phyloP scores from a whole-genome alignment of 2,329 filamentous ascomycete genomes.

The Beauveria asiatica region DNA sequence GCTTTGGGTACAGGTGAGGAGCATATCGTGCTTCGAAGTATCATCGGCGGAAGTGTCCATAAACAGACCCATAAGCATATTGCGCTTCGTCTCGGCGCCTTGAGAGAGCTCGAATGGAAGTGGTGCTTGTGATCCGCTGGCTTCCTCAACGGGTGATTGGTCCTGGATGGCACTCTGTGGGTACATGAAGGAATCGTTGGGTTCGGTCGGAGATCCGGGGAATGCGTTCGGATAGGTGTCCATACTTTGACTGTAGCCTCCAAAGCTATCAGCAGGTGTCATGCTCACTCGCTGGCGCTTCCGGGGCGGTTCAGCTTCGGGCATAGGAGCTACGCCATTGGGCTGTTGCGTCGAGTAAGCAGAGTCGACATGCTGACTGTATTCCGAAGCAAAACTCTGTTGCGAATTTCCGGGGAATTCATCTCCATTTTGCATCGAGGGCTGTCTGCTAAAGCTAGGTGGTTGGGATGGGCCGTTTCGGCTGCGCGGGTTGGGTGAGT shows the following conservation, averaged over 20 bases:
- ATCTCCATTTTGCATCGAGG: slow-evolving; percentile 62
- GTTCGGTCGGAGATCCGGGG: slow-evolving; percentile 69
- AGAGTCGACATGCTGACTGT: slow-evolving; percentile 63
- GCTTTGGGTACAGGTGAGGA: slow-evolving; percentile 64
- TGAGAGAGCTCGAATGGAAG: slow-evolving; percentile 52
- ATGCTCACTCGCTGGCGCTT: slow-evolving; percentile 61
- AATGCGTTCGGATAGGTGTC: slow-evolving; percentile 39
- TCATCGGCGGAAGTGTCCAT: slow-evolving; percentile 65
- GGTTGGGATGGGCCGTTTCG: slow-evolving; percentile 54
- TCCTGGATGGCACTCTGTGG: slow-evolving; percentile 41
- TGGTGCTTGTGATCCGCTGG: slow-evolving; percentile 54
- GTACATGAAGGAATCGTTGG: slow-evolving; percentile 71
- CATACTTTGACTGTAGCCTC: slow-evolving; percentile 40
- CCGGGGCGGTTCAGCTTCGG: slow-evolving; percentile 66
- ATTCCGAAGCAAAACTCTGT: slow-evolving; percentile 72
- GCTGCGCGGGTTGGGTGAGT: slow-evolving; percentile 68
- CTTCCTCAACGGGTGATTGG: slow-evolving; percentile 36
- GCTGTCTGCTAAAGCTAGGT: slow-evolving; percentile 61
- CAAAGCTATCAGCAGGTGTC: slow-evolving; percentile 50
- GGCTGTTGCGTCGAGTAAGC: slow-evolving; percentile 55
- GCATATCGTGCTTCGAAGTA: slow-evolving; percentile 64
- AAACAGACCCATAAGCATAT: slow-evolving; percentile 74
- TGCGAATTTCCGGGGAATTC: slow-evolving; percentile 69
- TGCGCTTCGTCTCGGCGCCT: slow-evolving; percentile 70
- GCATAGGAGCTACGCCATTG: slow-evolving; percentile 28